phyloP scores from a whole-genome alignment of 345 rosid species.

The Populus nigra region DNA sequence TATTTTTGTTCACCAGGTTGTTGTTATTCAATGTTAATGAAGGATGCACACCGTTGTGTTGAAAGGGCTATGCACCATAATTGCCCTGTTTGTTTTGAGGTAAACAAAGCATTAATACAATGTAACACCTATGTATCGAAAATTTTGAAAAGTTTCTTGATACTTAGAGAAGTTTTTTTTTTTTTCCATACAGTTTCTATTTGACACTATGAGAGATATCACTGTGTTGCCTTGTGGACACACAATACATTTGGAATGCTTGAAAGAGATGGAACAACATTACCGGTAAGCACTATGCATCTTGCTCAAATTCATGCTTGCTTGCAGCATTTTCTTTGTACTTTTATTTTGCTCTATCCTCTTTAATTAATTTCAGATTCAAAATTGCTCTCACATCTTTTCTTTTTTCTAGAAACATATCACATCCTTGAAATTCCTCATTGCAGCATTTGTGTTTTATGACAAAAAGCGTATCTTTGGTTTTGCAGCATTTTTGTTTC shows the following conservation, averaged over 20 bases:
- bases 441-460: too few species aligned
- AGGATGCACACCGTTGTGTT: constrained; percentile 53
- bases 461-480: too few species aligned
- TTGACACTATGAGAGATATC: constrained; percentile 55
- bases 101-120: constrained; percentile 15
- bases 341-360: too few species aligned
- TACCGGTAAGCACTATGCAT: constrained; percentile 28
- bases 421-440: too few species aligned
- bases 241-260: constrained; percentile 59
- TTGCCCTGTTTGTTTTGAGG: constrained; percentile 80
- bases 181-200: constrained; percentile 45
- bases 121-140: not conserved
- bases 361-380: not conserved
- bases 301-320: not conserved
- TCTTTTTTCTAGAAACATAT: not conserved
- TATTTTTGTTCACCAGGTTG: constrained; percentile 42
- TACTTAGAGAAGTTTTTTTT: not conserved
- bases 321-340: too few species aligned
- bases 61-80: constrained; percentile 78
- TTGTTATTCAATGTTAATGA: constrained; percentile 54
- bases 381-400: not conserved
- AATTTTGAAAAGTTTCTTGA: not conserved
- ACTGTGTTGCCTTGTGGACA: constrained; percentile 63
- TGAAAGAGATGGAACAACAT: constrained; percentile 54
- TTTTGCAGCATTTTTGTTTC: not conserved